Evolutionary conservation across 192 early-diverging fungal species (phyloP).

Genomic region (Coemansia biformis): DNA sequence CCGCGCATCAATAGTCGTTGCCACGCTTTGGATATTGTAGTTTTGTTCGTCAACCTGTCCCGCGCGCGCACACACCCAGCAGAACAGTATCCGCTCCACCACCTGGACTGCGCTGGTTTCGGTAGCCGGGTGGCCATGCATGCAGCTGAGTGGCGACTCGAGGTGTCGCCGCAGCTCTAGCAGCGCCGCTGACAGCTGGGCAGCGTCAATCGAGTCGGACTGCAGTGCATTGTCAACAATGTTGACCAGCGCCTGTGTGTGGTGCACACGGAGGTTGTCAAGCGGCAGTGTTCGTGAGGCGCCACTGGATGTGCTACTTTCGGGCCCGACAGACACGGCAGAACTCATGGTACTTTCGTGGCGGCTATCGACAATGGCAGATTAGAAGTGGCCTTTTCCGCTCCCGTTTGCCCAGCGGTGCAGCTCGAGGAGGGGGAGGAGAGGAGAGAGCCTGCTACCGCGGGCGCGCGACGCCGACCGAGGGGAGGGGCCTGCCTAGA

Average conservation of each 20-base stretch:
- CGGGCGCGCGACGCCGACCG: no score
- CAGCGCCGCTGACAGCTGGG: conserved; percentile 10
- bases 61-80: conserved; percentile 42
- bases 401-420: no score
- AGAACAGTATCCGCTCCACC: conserved; percentile 29
- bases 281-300: conserved; percentile 10
- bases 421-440: no score
- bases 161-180: conserved; percentile 29
- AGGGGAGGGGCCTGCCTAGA: no score
- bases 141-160: conserved; percentile 26
- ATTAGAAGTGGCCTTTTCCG: no score
- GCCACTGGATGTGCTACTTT: no score
- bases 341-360: no score
- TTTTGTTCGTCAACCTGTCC: conserved; percentile 31
- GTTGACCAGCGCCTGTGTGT: conserved; percentile 39
- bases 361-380: no score
- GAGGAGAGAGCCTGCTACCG: no score
- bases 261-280: conserved; percentile 29
- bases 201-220: conserved; percentile 10
- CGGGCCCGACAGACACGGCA: no score
- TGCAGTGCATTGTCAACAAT: conserved; percentile 25
- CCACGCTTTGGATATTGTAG: conserved; percentile 6
- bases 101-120: conserved; percentile 34
- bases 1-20: conserved; percentile 7
- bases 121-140: conserved; percentile 24